Percentiles rank a stretch among this genome's conserved stretches.
These are phyloP conservation scores for Astrothelium macrocarpum DNA, from an alignment of 495 filamentous ascomycete species.

Conservation along the genomic window DNA sequence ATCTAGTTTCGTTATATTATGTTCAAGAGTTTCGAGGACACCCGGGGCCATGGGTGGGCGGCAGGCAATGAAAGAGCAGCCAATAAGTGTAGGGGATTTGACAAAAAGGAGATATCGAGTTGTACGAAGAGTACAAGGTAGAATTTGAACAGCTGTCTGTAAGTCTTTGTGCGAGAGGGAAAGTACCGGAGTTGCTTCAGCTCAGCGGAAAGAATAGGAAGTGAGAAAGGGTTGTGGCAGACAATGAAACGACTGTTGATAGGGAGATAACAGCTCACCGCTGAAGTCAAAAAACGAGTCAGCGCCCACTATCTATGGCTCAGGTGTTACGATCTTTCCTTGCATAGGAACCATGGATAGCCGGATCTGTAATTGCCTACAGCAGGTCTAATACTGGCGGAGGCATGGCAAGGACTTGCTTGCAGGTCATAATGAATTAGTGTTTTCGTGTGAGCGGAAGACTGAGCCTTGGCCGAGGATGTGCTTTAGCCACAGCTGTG, in stretches of 20 bases:
- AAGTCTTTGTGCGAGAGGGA: neutral
- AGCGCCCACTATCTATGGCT: neutral
- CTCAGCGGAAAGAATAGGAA: neutral
- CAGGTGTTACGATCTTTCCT: neutral
- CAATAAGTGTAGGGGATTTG: too few relatives aligned
- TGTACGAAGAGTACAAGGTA: too few relatives aligned
- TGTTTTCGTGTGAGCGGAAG: neutral
- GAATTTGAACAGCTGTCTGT: too few relatives aligned
- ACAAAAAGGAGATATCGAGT: too few relatives aligned
- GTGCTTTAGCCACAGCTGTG: neutral
- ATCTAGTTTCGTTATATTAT: neutral
- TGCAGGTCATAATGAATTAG: neutral
- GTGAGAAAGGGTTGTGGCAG: neutral
- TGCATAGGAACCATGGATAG: neutral
- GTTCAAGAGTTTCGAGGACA: neutral
- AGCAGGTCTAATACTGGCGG: neutral
- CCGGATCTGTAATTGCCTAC: neutral
- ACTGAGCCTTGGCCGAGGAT: neutral
- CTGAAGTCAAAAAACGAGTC: neutral
- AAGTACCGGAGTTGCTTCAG: neutral
- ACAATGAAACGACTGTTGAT: neutral
- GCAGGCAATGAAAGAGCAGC: neutral
- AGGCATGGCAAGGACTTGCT: neutral
- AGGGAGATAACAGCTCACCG: conserved; percentile 5
- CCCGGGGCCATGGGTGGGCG: conserved; percentile 6